These are phyloP conservation scores for Trichaptum fuscoviolaceum DNA, from an alignment of 768 basidiomycete genomes.

Conservation along the genomic window DNA sequence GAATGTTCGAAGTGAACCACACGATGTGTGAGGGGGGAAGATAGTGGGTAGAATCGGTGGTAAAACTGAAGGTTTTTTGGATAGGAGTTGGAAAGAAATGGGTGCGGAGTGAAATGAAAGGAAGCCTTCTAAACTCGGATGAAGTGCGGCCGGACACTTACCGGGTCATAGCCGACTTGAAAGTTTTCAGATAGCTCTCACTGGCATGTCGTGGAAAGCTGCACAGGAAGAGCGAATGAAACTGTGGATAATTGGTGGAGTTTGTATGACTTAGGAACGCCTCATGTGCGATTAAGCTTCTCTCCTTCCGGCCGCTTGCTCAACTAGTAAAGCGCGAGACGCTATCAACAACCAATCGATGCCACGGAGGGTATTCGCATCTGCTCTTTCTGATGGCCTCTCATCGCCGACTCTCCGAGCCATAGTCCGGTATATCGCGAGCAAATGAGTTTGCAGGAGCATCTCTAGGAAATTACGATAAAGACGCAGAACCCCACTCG, in stretches of 20 bases:
- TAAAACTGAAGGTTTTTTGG: not conserved
- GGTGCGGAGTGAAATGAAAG: not conserved
- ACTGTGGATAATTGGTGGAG: not conserved
- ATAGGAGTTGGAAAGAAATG: not conserved
- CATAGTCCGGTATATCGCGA: not conserved
- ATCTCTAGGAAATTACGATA: not conserved
- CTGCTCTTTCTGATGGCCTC: not conserved
- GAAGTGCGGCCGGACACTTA: not conserved
- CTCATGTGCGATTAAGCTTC: not conserved
- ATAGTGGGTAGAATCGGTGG: not conserved
- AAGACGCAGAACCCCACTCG: not conserved
- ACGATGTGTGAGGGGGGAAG: not conserved
- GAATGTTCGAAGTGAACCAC: not conserved
- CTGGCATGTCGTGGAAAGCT: not conserved
- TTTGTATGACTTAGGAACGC: not conserved
- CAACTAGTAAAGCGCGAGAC: not conserved
- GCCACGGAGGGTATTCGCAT: not conserved
- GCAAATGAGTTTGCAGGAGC: not conserved
- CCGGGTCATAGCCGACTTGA: not conserved
- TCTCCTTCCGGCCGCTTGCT: not conserved
- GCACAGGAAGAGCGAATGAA: not conserved
- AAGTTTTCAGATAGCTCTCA: not conserved
- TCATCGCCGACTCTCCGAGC: not conserved
- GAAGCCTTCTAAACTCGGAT: not conserved
- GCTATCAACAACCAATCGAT: not conserved